Base-by-base conservation (phyloP, 2,329 filamentous ascomycete species). In the Hymenoscyphus linearis region DNA sequence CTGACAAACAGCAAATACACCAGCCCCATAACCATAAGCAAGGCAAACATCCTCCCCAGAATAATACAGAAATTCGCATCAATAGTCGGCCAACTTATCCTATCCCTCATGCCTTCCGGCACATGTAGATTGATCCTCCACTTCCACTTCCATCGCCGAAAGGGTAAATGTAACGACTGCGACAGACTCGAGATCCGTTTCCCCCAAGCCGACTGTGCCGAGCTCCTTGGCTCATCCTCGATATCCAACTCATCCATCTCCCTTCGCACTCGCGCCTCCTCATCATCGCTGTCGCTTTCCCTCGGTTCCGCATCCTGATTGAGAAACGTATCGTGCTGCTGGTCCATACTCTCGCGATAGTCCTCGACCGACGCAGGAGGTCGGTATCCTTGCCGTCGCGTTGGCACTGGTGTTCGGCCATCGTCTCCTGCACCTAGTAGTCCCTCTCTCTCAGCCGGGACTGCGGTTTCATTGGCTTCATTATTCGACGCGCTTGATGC, bases 221-320 rank as follows among this genome's bases (percentile, higher is more conserved):
- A 37, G 82, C 73, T 67, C 78, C 79, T 73, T 76, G 80, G 68
- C 31, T 85, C 85, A 67, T 96, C 91, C 69, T 91, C 84, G 50
- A 96, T 85, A 68, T 96, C 91, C 82, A 96, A 86, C 81, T 97
- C 89, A 72, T 96, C 85, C 78, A 98, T 88, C 76, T 95, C 90
- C 67, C 88, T 83, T 65, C 90, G 86, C 69, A 95, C 82, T 65
- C 86, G 85, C 35, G 84, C 85, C 56, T 79, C 79, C 66, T 89
- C 82, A 34, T 75, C 73, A 35, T 74, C 73, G 55, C 78, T 77
- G 58, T 74, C 72, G 44, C 81, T 75, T 71, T 81, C 74, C 75
- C 84, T 78, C 73, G 75, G 56, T 78, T 79, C 59, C 16, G 58
- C 63, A 82, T 84, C 55, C 78, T 81, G 66, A 80, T 77, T 68